These are phyloP conservation scores for Leccinellum luteum DNA, from an alignment of 768 basidiomycete genomes.

Conservation along the genomic window DNA sequence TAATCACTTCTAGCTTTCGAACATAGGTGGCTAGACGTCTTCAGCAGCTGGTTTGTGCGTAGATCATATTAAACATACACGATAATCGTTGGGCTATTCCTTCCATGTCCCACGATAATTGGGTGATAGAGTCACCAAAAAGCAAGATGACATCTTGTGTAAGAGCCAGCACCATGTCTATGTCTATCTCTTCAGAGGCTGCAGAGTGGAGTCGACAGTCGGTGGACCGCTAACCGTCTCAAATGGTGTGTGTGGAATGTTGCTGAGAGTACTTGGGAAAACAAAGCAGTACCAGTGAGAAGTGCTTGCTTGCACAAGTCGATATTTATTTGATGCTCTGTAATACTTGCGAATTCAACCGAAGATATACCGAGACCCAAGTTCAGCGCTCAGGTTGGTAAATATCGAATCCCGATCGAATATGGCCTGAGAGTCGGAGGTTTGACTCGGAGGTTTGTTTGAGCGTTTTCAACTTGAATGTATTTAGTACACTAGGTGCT, in stretches of 20 bases:
- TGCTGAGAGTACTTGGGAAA: background rate
- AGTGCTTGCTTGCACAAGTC: background rate
- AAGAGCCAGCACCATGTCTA: conserved; percentile 48
- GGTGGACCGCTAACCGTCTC: background rate
- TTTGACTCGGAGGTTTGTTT: background rate
- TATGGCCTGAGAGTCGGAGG: background rate
- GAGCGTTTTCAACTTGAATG: too few relatives aligned
- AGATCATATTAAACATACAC: conserved; percentile 14
- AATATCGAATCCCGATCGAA: background rate
- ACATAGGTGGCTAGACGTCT: conserved; percentile 61
- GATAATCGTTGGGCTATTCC: conserved; percentile 72
- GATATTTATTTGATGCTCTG: background rate
- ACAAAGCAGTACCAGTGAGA: background rate
- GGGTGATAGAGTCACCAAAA: conserved; percentile 82
- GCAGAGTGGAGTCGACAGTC: background rate
- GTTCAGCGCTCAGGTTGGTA: background rate
- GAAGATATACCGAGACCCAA: background rate
- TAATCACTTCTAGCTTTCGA: conserved; percentile 81
- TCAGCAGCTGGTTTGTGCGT: background rate
- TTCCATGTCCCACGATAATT: conserved; percentile 55
- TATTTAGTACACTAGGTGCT: background rate
- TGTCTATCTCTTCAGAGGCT: background rate
- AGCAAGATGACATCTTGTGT: conserved; percentile 69
- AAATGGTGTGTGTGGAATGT: background rate
- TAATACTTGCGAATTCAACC: background rate